A percentile compares a stretch with the other conserved stretches of the same genome.
Evolutionary conservation across 2,329 filamentous ascomycete species (phyloP).

Genomic region (Fusarium agapanthi): DNA sequence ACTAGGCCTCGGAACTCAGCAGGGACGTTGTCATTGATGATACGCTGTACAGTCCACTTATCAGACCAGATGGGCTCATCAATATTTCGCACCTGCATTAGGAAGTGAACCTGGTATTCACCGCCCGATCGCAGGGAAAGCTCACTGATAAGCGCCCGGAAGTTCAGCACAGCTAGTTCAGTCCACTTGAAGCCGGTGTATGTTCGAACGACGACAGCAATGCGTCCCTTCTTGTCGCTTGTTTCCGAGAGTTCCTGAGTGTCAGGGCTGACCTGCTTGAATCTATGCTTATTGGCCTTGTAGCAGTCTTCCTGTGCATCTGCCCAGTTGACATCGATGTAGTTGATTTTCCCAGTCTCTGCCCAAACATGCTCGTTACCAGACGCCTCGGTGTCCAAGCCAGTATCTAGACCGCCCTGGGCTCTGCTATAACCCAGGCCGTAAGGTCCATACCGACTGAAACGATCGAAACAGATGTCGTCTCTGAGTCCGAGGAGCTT

Average conservation of each 20-base stretch:
- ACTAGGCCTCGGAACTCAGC: conserved; percentile 82
- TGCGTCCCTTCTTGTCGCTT: conserved; percentile 62
- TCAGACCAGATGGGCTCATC: conserved; percentile 85
- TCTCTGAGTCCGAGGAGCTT: conserved; percentile 76
- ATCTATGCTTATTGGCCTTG: conserved; percentile 71
- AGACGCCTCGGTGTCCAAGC: conserved; percentile 75
- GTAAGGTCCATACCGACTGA: conserved; percentile 84
- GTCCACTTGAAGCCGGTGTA: conserved; percentile 85
- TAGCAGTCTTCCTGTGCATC: conserved; percentile 63
- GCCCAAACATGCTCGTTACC: conserved; percentile 70
- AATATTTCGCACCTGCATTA: conserved; percentile 85
- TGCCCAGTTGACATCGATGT: conserved; percentile 64
- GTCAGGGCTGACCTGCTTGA: conserved; percentile 51
- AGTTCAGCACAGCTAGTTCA: conserved; percentile 78
- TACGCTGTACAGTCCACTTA: conserved; percentile 73
- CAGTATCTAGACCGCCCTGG: conserved; percentile 75
- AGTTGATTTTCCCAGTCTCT: conserved; percentile 64
- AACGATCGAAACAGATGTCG: conserved; percentile 88
- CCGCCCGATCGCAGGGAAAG: conserved; percentile 79
- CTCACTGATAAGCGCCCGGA: conserved; percentile 83
- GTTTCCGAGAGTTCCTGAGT: conserved; percentile 47
- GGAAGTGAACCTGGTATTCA: conserved; percentile 84
- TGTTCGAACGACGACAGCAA: conserved; percentile 80
- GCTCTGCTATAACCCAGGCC: conserved; percentile 82
- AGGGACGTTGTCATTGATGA: conserved; percentile 72